Percentiles rank a stretch among this genome's conserved stretches.
phyloP scores from a whole-genome alignment of 1,139 yeast species.

The Suhomyces taliae region DNA sequence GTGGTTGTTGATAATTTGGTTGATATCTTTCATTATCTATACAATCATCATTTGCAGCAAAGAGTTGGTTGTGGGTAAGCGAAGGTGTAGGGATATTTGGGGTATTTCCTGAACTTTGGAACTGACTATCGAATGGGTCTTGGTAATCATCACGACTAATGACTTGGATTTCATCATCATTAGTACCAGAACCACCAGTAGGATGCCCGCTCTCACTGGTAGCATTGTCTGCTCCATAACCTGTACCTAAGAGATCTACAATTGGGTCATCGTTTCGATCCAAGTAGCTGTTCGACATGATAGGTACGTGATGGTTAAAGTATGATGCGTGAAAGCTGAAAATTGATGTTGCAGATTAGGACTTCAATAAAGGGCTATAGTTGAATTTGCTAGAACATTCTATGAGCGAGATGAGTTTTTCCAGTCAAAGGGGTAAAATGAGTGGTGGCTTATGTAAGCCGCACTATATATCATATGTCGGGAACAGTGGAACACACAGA shows the following conservation, averaged over 20 bases:
- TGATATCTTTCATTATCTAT: constrained; percentile 3
- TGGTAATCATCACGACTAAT: constrained; percentile 27
- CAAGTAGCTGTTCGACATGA: constrained; percentile 3
- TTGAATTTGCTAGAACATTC: constrained; percentile 10
- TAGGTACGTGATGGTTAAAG: background rate
- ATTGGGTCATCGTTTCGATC: constrained; percentile 9
- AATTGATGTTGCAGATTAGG: constrained; percentile 1
- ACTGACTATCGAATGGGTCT: constrained; percentile 8
- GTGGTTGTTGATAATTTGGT: too few species aligned
- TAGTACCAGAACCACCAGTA: constrained; percentile 7
- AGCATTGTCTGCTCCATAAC: constrained; percentile 1
- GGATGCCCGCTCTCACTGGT: constrained; percentile 10
- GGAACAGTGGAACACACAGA: too few species aligned
- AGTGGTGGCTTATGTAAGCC: too few species aligned
- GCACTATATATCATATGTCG: too few species aligned
- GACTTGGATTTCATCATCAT: constrained; percentile 37
- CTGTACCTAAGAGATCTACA: constrained; percentile 5
- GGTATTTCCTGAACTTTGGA: constrained; percentile 6
- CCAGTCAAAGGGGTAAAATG: too few species aligned
- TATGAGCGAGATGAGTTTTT: constrained; percentile 3
- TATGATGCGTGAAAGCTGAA: background rate
- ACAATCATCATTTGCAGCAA: constrained; percentile 3
- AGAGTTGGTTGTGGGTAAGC: constrained; percentile 7
- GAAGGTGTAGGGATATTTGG: constrained; percentile 7
- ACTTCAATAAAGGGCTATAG: background rate